These are phyloP conservation scores for Cairneyella variabilis DNA, from an alignment of 495 filamentous ascomycete species.

Conservation along the genomic window DNA sequence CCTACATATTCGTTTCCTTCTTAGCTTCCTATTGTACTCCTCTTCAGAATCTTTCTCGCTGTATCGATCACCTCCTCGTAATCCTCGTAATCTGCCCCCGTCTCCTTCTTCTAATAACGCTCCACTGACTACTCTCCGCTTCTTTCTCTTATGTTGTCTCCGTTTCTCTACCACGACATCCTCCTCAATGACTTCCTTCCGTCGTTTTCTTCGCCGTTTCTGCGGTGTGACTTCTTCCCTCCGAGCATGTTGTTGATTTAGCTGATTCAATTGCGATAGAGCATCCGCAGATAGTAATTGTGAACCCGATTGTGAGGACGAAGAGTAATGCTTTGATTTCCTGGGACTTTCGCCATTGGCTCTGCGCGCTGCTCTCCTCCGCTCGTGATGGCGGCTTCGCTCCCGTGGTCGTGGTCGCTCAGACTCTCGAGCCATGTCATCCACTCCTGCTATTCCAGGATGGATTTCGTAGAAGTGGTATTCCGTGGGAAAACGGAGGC, in stretches of 20 bases:
- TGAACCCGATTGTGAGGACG: slow-evolving; percentile 30
- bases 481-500: not conserved
- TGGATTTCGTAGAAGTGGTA: too few species aligned
- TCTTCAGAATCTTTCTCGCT: slow-evolving; percentile 21
- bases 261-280: slow-evolving; percentile 57
- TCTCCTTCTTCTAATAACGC: slow-evolving; percentile 65
- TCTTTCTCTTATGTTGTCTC: slow-evolving; percentile 35
- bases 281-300: slow-evolving; percentile 50
- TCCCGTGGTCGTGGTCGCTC: slow-evolving; percentile 18
- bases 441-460: not conserved
- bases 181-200: slow-evolving; percentile 28
- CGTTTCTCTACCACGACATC: slow-evolving; percentile 22
- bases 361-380: slow-evolving; percentile 8
- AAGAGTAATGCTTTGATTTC: slow-evolving; percentile 28
- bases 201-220: slow-evolving; percentile 28
- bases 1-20: slow-evolving; percentile 48
- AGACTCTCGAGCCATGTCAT: slow-evolving; percentile 25
- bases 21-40: slow-evolving; percentile 19
- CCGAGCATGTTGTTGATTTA: slow-evolving; percentile 39
- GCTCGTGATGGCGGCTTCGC: slow-evolving; percentile 13
- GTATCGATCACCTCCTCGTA: slow-evolving; percentile 23
- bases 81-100: slow-evolving; percentile 19
- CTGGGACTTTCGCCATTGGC: too few species aligned
- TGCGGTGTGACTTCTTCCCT: slow-evolving; percentile 25
- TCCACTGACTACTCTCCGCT: slow-evolving; percentile 62